Base-by-base conservation (phyloP, 1,139 yeast genomes). In the Scheffersomyces segobiensis region DNA sequence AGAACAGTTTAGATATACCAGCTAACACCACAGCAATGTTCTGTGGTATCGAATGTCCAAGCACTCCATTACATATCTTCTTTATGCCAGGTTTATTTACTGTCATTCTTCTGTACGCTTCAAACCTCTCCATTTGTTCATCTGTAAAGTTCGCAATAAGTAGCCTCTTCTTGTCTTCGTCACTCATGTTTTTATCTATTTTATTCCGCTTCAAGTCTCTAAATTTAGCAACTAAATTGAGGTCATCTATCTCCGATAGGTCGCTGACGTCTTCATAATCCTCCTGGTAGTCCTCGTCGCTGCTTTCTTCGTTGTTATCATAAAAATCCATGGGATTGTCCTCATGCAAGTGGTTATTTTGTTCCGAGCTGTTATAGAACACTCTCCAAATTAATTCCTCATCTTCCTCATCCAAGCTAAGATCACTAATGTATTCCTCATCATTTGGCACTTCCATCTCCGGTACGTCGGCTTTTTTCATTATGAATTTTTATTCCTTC, bases 51-150 rank as follows among this genome's bases (percentile, higher is more conserved):
- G 89, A 87, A 69, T 93, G 97, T 24, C 93, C 93, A 54, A 91
- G 77, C 0, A 90, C 90, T 17, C 89, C 85, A 64, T 89, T 89
- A 18, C 97, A 93, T 22, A 93, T 79, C 67, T 89, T 91, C 71
- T 91, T 91, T 17, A 93, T 91, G 2, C 93, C 92, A 1, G 88
- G 84, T 62, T 89, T 87, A 67, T 90, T 92, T 55, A 95, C 77
- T 47, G 92, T 89, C 57, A 96, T 89, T 64, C 98, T 80, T 63
- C 97, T 82, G 71, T 88, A 93, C 14, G 91, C 91, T 69, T 93
- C 98, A 72, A 93, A 93, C 55, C 97, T 75, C 60, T 88, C 88
- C 88, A 91, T 88, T 69, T 95, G 98, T 49, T 87, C 91, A n/a
- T 85, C 85, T 59, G 89, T 88, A 69, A 95, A 86, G 63, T 87